A percentile compares a stretch with the other conserved stretches of the same genome.
Conservation (phyloP, 2,329 filamentous ascomycete genomes). For the Neonectria magnoliae region DNA sequence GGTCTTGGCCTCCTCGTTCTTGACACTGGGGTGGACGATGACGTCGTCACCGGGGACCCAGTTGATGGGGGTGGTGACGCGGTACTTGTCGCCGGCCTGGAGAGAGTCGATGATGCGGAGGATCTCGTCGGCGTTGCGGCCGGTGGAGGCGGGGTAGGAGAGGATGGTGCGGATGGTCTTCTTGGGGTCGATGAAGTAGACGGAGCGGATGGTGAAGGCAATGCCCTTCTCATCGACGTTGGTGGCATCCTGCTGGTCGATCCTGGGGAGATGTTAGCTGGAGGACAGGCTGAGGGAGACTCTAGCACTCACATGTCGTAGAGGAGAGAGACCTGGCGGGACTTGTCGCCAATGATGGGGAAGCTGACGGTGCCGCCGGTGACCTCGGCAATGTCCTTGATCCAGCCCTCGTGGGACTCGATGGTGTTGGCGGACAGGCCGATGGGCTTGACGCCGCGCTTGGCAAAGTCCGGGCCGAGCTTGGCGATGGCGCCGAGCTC, state of each 20-base stretch:
- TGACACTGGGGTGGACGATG: slow-evolving; percentile 86
- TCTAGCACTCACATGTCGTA: slow-evolving; percentile 74
- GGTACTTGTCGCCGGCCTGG: slow-evolving; percentile 87
- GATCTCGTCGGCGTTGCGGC: slow-evolving; percentile 83
- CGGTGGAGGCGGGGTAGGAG: slow-evolving; percentile 91
- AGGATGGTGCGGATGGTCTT: slow-evolving; percentile 95
- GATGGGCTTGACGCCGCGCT: slow-evolving; percentile 90
- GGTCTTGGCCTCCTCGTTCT: slow-evolving; percentile 85
- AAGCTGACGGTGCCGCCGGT: slow-evolving; percentile 75
- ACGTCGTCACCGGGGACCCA: slow-evolving; percentile 91
- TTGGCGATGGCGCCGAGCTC: slow-evolving; percentile 94
- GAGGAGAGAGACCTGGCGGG: slow-evolving; percentile 76
- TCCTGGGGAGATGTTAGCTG: slow-evolving; percentile 53
- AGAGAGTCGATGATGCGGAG: slow-evolving; percentile 82
- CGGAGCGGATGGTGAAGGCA: slow-evolving; percentile 92
- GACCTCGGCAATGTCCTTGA: slow-evolving; percentile 87
- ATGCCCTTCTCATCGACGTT: slow-evolving; percentile 85
- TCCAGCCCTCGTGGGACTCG: slow-evolving; percentile 86
- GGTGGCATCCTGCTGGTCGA: slow-evolving; percentile 83
- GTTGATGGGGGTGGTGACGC: slow-evolving; percentile 88
- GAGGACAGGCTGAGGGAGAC: not conserved
- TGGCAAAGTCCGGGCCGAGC: slow-evolving; percentile 86
- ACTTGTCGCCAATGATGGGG: slow-evolving; percentile 85
- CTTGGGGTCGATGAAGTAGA: slow-evolving; percentile 93
- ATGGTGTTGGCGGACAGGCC: slow-evolving; percentile 89